Percentiles rank a stretch among this genome's conserved stretches.
phyloP scores from a whole-genome alignment of 805 yeast genomes.

The Kuraishia piskuri region DNA sequence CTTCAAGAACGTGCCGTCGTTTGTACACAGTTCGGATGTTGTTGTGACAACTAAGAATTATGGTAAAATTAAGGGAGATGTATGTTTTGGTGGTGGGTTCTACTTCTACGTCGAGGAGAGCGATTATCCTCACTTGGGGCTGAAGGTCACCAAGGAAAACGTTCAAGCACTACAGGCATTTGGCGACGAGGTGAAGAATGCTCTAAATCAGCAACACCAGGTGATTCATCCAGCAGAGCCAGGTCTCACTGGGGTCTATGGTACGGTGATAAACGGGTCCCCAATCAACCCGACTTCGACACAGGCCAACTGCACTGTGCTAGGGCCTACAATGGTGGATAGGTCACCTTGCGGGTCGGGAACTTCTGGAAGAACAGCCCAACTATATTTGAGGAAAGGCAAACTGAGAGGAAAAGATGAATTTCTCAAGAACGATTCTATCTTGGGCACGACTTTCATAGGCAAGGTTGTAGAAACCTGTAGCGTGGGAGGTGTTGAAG shows the following conservation, averaged over 20 bases:
- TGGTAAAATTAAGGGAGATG: constrained; percentile 15
- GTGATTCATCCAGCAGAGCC: constrained; percentile 12
- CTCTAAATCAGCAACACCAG: constrained; percentile 16
- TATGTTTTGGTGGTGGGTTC: constrained; percentile 19
- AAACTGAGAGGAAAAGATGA: constrained; percentile 1
- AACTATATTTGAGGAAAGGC: constrained; percentile 10
- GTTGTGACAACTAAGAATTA: constrained; percentile 7
- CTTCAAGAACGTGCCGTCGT: constrained; percentile 16
- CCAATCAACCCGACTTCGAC: constrained; percentile 7
- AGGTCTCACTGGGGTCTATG: constrained; percentile 8
- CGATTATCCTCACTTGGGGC: neutral
- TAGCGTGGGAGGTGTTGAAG: constrained; percentile 11
- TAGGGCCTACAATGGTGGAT: constrained; percentile 18
- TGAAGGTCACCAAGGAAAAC: constrained; percentile 12
- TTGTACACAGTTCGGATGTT: constrained; percentile 10
- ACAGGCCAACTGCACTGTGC: constrained; percentile 8
- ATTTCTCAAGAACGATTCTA: constrained; percentile 15
- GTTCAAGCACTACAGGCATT: constrained; percentile 10
- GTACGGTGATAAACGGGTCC: constrained; percentile 9
- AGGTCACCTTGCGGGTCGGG: constrained; percentile 21
- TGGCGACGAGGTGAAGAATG: constrained; percentile 15
- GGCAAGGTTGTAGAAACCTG: constrained; percentile 13
- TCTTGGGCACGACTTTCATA: constrained; percentile 15
- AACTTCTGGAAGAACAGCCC: constrained; percentile 18
- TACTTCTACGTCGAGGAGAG: constrained; percentile 13